phyloP scores from a whole-genome alignment of 805 yeast species.

The Teunomyces tritomae region DNA sequence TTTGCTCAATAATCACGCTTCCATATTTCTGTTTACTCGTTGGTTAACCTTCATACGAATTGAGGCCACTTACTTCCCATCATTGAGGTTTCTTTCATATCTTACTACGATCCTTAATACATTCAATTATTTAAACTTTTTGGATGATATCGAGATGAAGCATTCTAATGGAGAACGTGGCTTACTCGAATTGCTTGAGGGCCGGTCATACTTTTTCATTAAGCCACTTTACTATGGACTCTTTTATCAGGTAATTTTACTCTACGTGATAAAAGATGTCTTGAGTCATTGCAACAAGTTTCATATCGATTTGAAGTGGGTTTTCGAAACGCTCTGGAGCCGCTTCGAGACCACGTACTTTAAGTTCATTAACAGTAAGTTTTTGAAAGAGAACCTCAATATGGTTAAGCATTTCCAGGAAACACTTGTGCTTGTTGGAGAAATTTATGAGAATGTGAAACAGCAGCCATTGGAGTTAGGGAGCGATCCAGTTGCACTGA shows the following conservation, averaged over 20 bases:
- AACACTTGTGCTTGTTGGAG: slow-evolving; percentile 6
- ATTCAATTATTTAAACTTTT: slow-evolving; percentile 21
- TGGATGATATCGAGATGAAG: slow-evolving; percentile 14
- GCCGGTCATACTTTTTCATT: slow-evolving; percentile 12
- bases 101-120: slow-evolving; percentile 22
- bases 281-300: background rate
- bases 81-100: slow-evolving; percentile 24
- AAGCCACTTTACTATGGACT: slow-evolving; percentile 16
- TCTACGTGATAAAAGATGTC: slow-evolving; percentile 12
- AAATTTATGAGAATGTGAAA: slow-evolving; percentile 4
- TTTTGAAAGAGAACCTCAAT: background rate
- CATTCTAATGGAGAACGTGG: slow-evolving; percentile 1
- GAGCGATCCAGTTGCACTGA: background rate
- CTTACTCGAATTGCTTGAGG: slow-evolving; percentile 10
- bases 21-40: slow-evolving; percentile 15
- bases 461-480: background rate
- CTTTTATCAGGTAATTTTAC: slow-evolving; percentile 19
- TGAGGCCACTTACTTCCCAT: slow-evolving; percentile 28
- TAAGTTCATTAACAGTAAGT: slow-evolving; percentile 12
- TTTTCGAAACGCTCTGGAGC: slow-evolving; percentile 9
- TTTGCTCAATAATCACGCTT: slow-evolving; percentile 15
- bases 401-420: background rate
- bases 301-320: slow-evolving; percentile 12
- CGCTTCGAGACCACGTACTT: slow-evolving; percentile 13
- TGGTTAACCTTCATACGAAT: slow-evolving; percentile 27